Conservation (phyloP, 495 filamentous ascomycete species). For the Penicillium coprophilum region DNA sequence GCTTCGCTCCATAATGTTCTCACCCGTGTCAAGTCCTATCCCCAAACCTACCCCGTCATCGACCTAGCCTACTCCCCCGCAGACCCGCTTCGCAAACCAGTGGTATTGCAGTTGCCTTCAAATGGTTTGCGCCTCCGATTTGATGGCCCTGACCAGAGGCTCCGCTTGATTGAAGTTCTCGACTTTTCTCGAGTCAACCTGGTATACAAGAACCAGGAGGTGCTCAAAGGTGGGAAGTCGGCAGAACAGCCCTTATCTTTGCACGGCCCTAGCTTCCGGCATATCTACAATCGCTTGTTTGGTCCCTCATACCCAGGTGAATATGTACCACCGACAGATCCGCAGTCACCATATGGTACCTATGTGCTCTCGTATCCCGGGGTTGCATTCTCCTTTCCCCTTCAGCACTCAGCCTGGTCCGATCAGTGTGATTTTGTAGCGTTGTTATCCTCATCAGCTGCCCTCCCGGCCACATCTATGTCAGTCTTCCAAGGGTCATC, state of each 20-base stretch:
- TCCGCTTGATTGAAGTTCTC: constrained; percentile 85
- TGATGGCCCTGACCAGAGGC: constrained; percentile 87
- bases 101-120: constrained; percentile 69
- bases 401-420: constrained; percentile 74
- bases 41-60: constrained; percentile 75
- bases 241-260: constrained; percentile 39
- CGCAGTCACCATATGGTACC: constrained; percentile 54
- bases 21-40: constrained; percentile 79
- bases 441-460: constrained; percentile 73
- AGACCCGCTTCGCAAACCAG: constrained; percentile 68
- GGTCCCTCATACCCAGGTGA: constrained; percentile 92
- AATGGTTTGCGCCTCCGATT: constrained; percentile 91
- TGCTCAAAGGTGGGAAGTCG: constrained; percentile 62
- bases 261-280: constrained; percentile 77
- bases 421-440: constrained; percentile 82
- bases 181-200: constrained; percentile 87
- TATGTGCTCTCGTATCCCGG: constrained; percentile 94
- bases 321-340: constrained; percentile 62
- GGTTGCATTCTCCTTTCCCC: constrained; percentile 84
- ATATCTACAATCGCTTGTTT: constrained; percentile 87
- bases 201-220: constrained; percentile 80
- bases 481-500: constrained; percentile 85
- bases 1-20: constrained; percentile 87
- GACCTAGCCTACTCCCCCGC: constrained; percentile 71
- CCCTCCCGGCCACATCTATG: constrained; percentile 74